Percentiles rank a stretch among this genome's conserved stretches.
Evolutionary conservation across 2,329 filamentous ascomycete species (phyloP).

Genomic region (Capronia epimyces): DNA sequence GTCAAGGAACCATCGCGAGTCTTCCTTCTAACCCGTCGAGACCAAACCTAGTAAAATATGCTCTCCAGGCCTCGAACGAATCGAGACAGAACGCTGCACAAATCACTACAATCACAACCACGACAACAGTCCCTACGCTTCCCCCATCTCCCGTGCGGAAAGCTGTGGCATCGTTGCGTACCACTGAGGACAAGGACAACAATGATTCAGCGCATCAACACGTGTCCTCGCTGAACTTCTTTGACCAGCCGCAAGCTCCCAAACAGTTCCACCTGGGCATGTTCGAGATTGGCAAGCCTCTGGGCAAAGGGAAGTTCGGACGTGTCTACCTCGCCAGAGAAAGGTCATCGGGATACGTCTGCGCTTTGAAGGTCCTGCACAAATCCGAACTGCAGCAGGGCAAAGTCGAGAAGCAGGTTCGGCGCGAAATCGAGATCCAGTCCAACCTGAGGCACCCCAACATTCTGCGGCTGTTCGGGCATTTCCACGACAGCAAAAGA

Average conservation of each 20-base stretch:
- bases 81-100: constrained; percentile 53
- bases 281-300: constrained; percentile 84
- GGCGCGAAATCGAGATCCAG: constrained; percentile 85
- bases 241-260: constrained; percentile 51
- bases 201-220: constrained; percentile 27
- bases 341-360: constrained; percentile 72
- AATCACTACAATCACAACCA: constrained; percentile 43
- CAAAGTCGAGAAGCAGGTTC: constrained; percentile 78
- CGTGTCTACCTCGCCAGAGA: constrained; percentile 80
- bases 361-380: constrained; percentile 79
- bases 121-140: constrained; percentile 32
- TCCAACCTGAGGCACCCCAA: constrained; percentile 81
- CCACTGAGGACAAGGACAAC: constrained; percentile 54
- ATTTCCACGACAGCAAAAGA: constrained; percentile 84
- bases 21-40: constrained; percentile 53
- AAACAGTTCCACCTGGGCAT: constrained; percentile 78
- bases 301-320: constrained; percentile 84
- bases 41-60: constrained; percentile 79
- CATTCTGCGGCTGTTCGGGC: constrained; percentile 74
- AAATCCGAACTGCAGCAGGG: constrained; percentile 76
- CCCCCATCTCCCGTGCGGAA: constrained; percentile 52
- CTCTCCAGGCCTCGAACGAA: constrained; percentile 70
- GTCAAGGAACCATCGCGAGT: constrained; percentile 30
- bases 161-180: constrained; percentile 40
- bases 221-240: constrained; percentile 38